phyloP scores from a whole-genome alignment of 164 flowering plant species.

The Sextonia rubra region DNA sequence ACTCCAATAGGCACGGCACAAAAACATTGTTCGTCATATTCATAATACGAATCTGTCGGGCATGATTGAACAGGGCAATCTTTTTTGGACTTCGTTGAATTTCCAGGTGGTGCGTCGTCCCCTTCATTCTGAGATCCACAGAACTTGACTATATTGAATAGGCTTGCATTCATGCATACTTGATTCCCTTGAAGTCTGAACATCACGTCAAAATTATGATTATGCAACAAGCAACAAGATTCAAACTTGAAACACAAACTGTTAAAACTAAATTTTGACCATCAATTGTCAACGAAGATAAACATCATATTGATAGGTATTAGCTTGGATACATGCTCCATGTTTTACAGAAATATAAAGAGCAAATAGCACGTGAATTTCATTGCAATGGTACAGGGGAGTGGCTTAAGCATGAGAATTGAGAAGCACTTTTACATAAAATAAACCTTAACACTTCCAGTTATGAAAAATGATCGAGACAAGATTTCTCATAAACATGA shows the following conservation, averaged over 20 bases:
- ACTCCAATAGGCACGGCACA: slow-evolving; percentile 75
- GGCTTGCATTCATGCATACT: slow-evolving; percentile 39
- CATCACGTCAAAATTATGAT: slow-evolving; percentile 7
- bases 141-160: slow-evolving; percentile 30
- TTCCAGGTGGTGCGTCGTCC: slow-evolving; percentile 6
- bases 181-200: slow-evolving; percentile 81
- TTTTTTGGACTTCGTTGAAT: slow-evolving; percentile 8
- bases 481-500: too few species aligned
- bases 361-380: too few species aligned
- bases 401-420: too few species aligned
- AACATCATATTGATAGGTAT: too few species aligned
- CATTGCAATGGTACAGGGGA: too few species aligned
- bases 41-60: slow-evolving; percentile 37
- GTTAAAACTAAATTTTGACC: not conserved
- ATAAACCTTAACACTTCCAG: too few species aligned
- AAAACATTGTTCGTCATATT: slow-evolving; percentile 47
- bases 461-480: too few species aligned
- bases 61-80: slow-evolving; percentile 41
- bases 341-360: not conserved
- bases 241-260: not conserved
- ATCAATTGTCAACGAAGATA: too few species aligned
- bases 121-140: slow-evolving; percentile 33
- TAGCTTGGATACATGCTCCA: not conserved
- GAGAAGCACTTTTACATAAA: too few species aligned
- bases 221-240: not conserved